Conservation (phyloP, 1,284 basidiomycete genomes). For the Naganishia liquefaciens region DNA sequence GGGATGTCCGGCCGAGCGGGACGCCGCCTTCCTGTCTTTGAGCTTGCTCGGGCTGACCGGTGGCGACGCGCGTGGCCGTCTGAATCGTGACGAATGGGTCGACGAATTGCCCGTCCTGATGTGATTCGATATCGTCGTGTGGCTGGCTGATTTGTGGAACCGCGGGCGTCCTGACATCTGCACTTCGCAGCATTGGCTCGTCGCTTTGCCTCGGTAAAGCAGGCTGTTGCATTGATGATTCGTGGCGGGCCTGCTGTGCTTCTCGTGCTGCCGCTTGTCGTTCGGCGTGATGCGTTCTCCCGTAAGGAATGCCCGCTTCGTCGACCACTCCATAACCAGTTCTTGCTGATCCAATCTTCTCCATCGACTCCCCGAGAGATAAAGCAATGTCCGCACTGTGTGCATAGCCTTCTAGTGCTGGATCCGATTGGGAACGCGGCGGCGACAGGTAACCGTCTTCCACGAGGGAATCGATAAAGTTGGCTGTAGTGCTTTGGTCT, state of each 20-base stretch:
- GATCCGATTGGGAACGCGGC: slow-evolving; percentile 36
- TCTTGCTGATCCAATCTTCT: slow-evolving; percentile 1
- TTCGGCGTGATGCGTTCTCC: slow-evolving; percentile 64
- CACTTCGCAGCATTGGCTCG: slow-evolving; percentile 48
- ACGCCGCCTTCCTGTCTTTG: slow-evolving; percentile 65
- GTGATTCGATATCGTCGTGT: slow-evolving; percentile 38
- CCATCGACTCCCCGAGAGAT: slow-evolving; percentile 34
- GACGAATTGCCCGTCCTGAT: slow-evolving; percentile 49
- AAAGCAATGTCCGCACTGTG: slow-evolving; percentile 36
- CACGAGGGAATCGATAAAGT: slow-evolving; percentile 52
- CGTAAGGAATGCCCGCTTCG: slow-evolving; percentile 68
- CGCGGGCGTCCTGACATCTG: slow-evolving; percentile 45
- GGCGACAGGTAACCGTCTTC: slow-evolving; percentile 52
- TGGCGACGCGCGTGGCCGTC: slow-evolving; percentile 47
- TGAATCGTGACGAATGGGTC: slow-evolving; percentile 55
- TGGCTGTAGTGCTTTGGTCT: slow-evolving; percentile 46
- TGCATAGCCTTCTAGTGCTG: neutral
- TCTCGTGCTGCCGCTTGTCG: slow-evolving; percentile 41
- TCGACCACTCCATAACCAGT: slow-evolving; percentile 34
- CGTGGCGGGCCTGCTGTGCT: neutral
- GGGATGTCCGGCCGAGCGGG: slow-evolving; percentile 70
- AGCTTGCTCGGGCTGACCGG: neutral
- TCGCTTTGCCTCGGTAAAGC: slow-evolving; percentile 38
- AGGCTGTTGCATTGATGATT: slow-evolving; percentile 41
- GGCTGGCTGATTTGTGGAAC: slow-evolving; percentile 5